A percentile compares a stretch with the other conserved stretches of the same genome.
Evolutionary conservation across 2,329 filamentous ascomycete genomes (phyloP).

Genomic region (Pseudogymnoascus sp.): DNA sequence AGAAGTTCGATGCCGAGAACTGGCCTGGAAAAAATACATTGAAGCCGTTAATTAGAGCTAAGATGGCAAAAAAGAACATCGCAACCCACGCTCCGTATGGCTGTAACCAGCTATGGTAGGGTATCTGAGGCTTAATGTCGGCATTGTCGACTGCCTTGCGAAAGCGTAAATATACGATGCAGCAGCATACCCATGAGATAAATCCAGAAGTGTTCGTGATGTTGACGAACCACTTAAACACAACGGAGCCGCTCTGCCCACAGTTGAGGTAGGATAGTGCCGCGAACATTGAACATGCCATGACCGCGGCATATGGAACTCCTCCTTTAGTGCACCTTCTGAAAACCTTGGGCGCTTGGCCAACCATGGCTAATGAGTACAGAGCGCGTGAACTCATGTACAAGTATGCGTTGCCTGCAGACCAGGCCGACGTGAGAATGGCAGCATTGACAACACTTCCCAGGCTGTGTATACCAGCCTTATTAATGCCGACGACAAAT

Average conservation of each 20-base stretch:
- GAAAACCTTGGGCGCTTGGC: conserved; percentile 55
- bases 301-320: conserved; percentile 50
- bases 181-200: conserved; percentile 51
- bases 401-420: conserved; percentile 50
- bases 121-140: conserved; percentile 41
- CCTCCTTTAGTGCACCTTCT: conserved; percentile 49
- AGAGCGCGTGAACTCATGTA: conserved; percentile 62
- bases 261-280: conserved; percentile 62
- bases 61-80: conserved; percentile 48
- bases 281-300: conserved; percentile 48
- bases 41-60: conserved; percentile 70
- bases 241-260: conserved; percentile 50
- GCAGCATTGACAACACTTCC: conserved; percentile 61
- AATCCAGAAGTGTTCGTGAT: conserved; percentile 55
- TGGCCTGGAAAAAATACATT: conserved; percentile 60
- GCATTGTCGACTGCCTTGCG: conserved; percentile 46
- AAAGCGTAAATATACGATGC: conserved; percentile 53
- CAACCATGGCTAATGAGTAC: conserved; percentile 57
- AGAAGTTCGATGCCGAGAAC: conserved; percentile 55
- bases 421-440: conserved; percentile 59
- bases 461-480: conserved; percentile 53
- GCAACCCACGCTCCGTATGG: conserved; percentile 57
- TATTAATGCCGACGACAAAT: conserved; percentile 51
- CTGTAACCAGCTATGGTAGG: conserved; percentile 44
- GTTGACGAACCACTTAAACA: conserved; percentile 64